Evolutionary conservation across 2,329 filamentous ascomycete genomes (phyloP), one percentile per base, ranked within the genome.

Genomic region (Ascochyta pisi): DNA sequence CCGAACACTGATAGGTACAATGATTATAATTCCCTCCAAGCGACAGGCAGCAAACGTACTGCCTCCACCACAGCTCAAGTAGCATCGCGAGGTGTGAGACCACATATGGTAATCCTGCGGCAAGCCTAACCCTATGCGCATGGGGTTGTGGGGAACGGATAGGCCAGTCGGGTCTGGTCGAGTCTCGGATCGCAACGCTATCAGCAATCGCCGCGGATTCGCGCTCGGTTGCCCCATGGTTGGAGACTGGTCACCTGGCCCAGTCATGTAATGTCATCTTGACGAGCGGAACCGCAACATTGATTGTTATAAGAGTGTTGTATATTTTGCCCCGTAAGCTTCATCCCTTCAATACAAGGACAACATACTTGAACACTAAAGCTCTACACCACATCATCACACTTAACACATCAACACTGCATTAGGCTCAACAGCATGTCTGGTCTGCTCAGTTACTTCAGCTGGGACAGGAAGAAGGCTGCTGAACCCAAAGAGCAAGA

Each of bases 381-480:
- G 13, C 19, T 10, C 15, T 8, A 22, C n/a, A 12, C 13, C 19
- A 39, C 37, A 39, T 39, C 37, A 13, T 12, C 10, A 4, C 37
- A 19, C n/a, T 19, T 3, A 29, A 27, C 40, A 15, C 10, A 31
- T 10, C 29, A 4, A 31, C 29, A 31, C 29, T 13, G 13, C 13
- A 31, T 29, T 12, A 12, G 7, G 3, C 8, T 31, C 10, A 31
- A 12, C 29, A 31, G 12, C 29, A 56, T 56, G 53, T 46, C 46
- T 38, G 46, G 41, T n/a, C 53, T 56, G 4, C 53, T 56, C 10
- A 42, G 47, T 13, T 56, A 56, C 29, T 56, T 56, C 47, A 56
- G 47, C 33, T 56, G 40, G 41, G 53, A 56, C 41, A 56, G 35
- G 37, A 56, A 46, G 16, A 56, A 47, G 41, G 15, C 31, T 12